Evolutionary conservation across 768 basidiomycete species (phyloP).

Genomic region (Lactarius hengduanensis): DNA sequence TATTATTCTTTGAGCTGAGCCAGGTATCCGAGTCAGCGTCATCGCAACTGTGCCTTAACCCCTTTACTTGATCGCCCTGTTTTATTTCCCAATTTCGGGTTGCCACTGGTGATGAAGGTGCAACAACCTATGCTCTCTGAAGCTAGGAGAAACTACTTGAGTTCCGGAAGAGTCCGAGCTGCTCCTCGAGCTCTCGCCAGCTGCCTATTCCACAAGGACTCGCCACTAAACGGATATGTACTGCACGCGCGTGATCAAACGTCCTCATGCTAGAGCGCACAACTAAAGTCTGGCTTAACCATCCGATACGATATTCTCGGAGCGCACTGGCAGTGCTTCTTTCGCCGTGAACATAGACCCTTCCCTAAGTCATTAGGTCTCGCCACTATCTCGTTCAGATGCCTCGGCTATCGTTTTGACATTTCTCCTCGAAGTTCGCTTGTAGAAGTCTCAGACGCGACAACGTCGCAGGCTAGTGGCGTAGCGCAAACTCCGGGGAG

Average conservation of each 20-base stretch:
- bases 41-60: slow-evolving; percentile 1
- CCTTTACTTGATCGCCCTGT: background rate
- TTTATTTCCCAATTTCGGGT: background rate
- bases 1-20: background rate
- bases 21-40: background rate
- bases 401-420: slow-evolving; percentile 4
- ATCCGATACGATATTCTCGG: slow-evolving; percentile 5
- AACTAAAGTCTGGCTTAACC: slow-evolving; percentile 13
- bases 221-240: background rate
- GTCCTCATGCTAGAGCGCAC: background rate
- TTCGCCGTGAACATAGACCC: background rate
- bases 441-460: background rate
- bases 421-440: background rate
- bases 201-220: background rate
- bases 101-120: background rate
- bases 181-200: background rate
- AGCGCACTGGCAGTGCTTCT: background rate
- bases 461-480: slow-evolving; percentile 1
- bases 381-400: slow-evolving; percentile 9
- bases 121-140: too few species aligned
- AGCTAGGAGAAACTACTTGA: background rate
- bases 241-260: background rate
- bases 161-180: background rate
- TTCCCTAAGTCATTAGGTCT: slow-evolving; percentile 4
- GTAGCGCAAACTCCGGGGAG: slow-evolving; percentile 6